A percentile compares a stretch with the other conserved stretches of the same genome.
Conservation (phyloP, 2,329 filamentous ascomycete species). For the Hypomyces rosellus region DNA sequence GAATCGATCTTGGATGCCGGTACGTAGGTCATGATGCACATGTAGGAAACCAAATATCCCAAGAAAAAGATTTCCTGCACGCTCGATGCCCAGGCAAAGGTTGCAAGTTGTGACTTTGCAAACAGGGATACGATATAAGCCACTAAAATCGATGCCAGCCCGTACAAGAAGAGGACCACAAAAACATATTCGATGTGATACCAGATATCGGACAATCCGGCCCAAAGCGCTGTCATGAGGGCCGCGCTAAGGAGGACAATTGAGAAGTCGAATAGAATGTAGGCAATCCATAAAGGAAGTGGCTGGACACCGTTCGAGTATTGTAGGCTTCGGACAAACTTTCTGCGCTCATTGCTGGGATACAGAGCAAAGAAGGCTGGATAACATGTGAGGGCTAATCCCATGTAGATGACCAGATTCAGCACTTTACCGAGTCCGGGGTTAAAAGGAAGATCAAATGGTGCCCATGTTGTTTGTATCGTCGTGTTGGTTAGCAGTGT, state of each 20-base stretch:
- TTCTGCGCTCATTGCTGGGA: constrained; percentile 73
- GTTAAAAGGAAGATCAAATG: constrained; percentile 69
- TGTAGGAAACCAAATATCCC: constrained; percentile 64
- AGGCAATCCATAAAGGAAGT: constrained; percentile 77
- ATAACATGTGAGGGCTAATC: constrained; percentile 68
- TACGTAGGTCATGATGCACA: constrained; percentile 68
- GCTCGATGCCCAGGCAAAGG: constrained; percentile 77
- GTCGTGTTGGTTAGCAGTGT: constrained; percentile 60
- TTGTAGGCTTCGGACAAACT: constrained; percentile 75
- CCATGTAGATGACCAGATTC: constrained; percentile 76
- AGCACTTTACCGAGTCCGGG: constrained; percentile 65
- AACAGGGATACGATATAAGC: constrained; percentile 79
- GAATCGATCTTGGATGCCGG: constrained; percentile 62
- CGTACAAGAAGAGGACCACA: constrained; percentile 73
- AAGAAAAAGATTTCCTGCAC: constrained; percentile 68
- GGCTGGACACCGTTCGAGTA: constrained; percentile 88
- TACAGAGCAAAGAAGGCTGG: constrained; percentile 87
- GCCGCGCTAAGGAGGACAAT: constrained; percentile 62
- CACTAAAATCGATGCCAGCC: constrained; percentile 67
- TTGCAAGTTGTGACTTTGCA: constrained; percentile 69
- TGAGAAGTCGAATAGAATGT: constrained; percentile 71
- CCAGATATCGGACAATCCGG: constrained; percentile 58
- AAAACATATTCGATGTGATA: constrained; percentile 79
- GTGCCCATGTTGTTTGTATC: constrained; percentile 65
- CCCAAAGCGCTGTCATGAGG: constrained; percentile 63